A percentile compares a stretch with the other conserved stretches of the same genome.
These are phyloP conservation scores for Thelephora ganbajun DNA, from an alignment of 768 basidiomycete genomes.

Conservation along the genomic window DNA sequence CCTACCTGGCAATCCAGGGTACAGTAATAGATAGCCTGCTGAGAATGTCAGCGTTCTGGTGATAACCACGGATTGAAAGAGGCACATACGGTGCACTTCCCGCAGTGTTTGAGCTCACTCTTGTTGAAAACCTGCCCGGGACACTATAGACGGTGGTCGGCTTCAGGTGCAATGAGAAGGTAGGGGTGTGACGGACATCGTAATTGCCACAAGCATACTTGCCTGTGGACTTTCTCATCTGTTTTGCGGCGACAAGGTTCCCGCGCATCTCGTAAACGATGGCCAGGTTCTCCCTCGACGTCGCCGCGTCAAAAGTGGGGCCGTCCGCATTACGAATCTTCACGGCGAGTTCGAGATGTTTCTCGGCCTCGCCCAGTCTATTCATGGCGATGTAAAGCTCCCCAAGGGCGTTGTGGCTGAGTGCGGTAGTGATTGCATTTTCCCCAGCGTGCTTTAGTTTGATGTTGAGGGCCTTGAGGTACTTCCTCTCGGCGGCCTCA, in stretches of 20 bases:
- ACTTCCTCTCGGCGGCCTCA: constrained; percentile 16
- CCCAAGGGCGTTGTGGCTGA: constrained; percentile 21
- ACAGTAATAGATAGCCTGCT: constrained; percentile 15
- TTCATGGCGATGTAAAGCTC: constrained; percentile 22
- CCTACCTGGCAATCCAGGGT: constrained; percentile 14
- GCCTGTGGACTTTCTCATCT: constrained; percentile 14
- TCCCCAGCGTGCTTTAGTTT: constrained; percentile 15
- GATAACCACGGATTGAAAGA: neutral
- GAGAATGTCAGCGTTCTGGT: neutral
- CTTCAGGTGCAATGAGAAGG: neutral
- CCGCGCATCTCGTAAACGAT: constrained; percentile 22
- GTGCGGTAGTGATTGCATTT: constrained; percentile 14
- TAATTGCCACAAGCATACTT: constrained; percentile 18
- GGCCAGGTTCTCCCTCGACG: constrained; percentile 24
- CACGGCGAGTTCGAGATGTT: constrained; percentile 19
- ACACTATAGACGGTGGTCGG: constrained; percentile 11
- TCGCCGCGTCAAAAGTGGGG: constrained; percentile 19
- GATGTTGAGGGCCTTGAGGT: constrained; percentile 18
- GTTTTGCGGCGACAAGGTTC: constrained; percentile 17
- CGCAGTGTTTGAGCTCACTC: constrained; percentile 13
- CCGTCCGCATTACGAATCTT: constrained; percentile 13
- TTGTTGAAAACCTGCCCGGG: constrained; percentile 9
- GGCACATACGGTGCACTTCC: constrained; percentile 14
- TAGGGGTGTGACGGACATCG: constrained; percentile 9
- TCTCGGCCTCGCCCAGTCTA: constrained; percentile 23